Evolutionary conservation across 345 rosid genomes (phyloP).

Genomic region (Hypericum androsaemum): DNA sequence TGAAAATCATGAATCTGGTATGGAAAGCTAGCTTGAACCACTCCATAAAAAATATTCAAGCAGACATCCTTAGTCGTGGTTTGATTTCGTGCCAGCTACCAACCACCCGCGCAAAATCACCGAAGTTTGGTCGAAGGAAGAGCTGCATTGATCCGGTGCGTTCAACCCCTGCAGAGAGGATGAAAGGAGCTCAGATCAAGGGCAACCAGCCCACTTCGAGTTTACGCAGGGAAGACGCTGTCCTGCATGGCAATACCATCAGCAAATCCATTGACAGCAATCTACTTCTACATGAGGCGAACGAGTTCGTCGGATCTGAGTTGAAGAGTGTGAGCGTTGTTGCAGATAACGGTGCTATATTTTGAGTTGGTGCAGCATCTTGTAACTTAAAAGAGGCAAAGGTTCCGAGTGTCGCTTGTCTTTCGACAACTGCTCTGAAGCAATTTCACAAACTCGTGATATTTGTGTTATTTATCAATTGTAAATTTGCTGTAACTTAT

Average conservation of each 20-base stretch:
- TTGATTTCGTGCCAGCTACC: slow-evolving; percentile 16
- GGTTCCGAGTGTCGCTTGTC: slow-evolving; percentile 6
- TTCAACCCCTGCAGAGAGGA: slow-evolving; percentile 9
- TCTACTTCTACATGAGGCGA: slow-evolving; percentile 19
- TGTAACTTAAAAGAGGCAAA: slow-evolving; percentile 30
- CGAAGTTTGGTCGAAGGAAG: slow-evolving; percentile 23
- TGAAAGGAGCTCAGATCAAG: not conserved
- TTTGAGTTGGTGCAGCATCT: slow-evolving; percentile 25
- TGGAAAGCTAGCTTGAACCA: no score
- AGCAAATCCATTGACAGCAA: slow-evolving; percentile 13
- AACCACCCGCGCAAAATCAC: slow-evolving; percentile 35
- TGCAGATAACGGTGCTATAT: slow-evolving; percentile 18
- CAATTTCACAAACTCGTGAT: slow-evolving; percentile 21
- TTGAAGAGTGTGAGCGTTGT: slow-evolving; percentile 19
- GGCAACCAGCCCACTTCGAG: slow-evolving; percentile 18
- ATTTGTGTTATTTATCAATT: slow-evolving; percentile 32
- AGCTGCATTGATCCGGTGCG: slow-evolving; percentile 16
- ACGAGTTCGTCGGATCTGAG: slow-evolving; percentile 13
- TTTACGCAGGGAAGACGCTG: slow-evolving; percentile 12
- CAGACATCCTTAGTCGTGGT: no score
- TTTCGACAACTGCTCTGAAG: slow-evolving; percentile 18
- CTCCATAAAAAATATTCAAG: no score
- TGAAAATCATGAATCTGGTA: no score
- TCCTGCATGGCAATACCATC: slow-evolving; percentile 13
- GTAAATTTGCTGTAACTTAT: slow-evolving; percentile 50